Percentiles rank a stretch among this genome's conserved stretches.
Conservation (phyloP, 192 early-diverging fungal species). For the Kappamyces sp. region DNA sequence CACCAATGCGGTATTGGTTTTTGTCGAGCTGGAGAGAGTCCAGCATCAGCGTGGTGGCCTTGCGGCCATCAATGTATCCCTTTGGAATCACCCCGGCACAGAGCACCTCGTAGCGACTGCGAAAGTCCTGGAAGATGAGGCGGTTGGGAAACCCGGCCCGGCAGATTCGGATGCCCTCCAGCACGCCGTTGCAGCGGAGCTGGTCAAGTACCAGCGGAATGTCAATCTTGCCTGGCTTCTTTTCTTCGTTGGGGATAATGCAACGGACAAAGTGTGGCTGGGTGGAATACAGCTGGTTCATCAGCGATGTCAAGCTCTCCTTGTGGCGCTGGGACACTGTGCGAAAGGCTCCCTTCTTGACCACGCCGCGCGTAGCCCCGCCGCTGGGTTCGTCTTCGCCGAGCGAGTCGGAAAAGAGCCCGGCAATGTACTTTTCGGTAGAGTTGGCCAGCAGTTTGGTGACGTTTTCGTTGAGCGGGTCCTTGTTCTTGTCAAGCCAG, state of each 20-base stretch:
- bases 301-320: constrained; percentile 80
- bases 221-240: constrained; percentile 75
- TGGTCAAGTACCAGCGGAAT: constrained; percentile 86
- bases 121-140: constrained; percentile 85
- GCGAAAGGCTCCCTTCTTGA: constrained; percentile 83
- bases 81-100: constrained; percentile 70
- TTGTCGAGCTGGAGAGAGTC: constrained; percentile 69
- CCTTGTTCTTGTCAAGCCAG: constrained; percentile 99
- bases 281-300: constrained; percentile 86
- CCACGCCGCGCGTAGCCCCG: constrained; percentile 31
- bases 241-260: constrained; percentile 92
- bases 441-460: constrained; percentile 80
- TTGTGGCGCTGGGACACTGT: constrained; percentile 94
- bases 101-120: constrained; percentile 89
- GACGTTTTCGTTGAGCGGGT: constrained; percentile 92
- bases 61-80: constrained; percentile 85
- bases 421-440: constrained; percentile 68
- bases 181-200: constrained; percentile 91
- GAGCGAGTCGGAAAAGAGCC: constrained; percentile 76
- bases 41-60: constrained; percentile 74
- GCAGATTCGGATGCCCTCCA: constrained; percentile 95
- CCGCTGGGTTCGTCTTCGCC: constrained; percentile 46
- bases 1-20: constrained; percentile 81
- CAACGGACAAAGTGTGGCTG: constrained; percentile 98
- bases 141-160: constrained; percentile 93